Evolutionary conservation across 169 alveolate species (phyloP), one percentile per base, ranked within the genome.

Genomic region (Plasmodium adleri): DNA sequence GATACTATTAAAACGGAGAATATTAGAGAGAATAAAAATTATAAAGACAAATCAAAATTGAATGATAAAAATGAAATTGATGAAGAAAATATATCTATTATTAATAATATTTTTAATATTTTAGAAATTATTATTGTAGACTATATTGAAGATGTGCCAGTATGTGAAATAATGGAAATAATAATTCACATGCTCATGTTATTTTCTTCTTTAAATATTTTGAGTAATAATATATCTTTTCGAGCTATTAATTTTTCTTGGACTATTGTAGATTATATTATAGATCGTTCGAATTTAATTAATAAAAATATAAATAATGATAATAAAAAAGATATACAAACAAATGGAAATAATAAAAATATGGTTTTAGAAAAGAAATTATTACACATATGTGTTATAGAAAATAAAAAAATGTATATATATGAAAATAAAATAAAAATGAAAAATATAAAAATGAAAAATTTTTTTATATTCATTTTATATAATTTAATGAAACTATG

Each of bases 361-460:
- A 22, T 32, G 52, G 26, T 22, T n/a, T 12, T 22, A 3, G 49
- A 75, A 28, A 45, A 62, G 13, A 50, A 64, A 64, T 58, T 83
- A 60, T 72, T 83, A 22, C 74, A 62, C 20, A 56, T 50, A 15
- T 83, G 91, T 56, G 2, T 28, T n/a, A 62, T 83, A 54, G 74
- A 83, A 83, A 67, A 83, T 17, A 83, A 32, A 9, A 68, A 83
- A 68, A 54, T 83, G 28, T 83, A 83, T 72, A 83, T 83, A 58
- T 83, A 54, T 32, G 63, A 83, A 54, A 68, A 68, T 22, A 62
- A 68, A 56, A 83, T 83, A 32, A 83, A 83, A 63, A 83, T 83
- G 91, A 83, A 58, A 49, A 83, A 83, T 72, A 83, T 83, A 39
- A 83, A 68, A 83, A 67, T 83, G 85, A 83, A 83, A 83, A 83